phyloP scores from a whole-genome alignment of 306 rosid genomes.

The Arachis stenosperma region DNA sequence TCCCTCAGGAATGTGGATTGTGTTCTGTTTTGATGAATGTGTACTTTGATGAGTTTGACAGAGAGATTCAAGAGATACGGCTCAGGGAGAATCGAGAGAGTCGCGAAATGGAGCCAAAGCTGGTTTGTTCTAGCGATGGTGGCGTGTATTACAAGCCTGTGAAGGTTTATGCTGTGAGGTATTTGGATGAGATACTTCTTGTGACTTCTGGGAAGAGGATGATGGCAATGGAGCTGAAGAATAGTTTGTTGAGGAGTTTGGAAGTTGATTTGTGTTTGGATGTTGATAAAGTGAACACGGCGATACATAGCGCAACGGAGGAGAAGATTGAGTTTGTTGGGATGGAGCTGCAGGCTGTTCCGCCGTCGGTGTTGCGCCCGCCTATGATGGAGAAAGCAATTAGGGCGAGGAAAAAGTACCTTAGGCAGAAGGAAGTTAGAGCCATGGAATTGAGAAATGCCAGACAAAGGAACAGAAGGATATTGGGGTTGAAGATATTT shows the following conservation, averaged over 20 bases:
- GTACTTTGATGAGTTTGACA: slow-evolving; percentile 79
- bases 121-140: slow-evolving; percentile 42
- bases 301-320: slow-evolving; percentile 80
- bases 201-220: slow-evolving; percentile 73
- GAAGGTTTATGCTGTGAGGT: slow-evolving; percentile 84
- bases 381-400: slow-evolving; percentile 82
- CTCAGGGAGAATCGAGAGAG: slow-evolving; percentile 55
- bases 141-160: slow-evolving; percentile 68
- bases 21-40: slow-evolving; percentile 69
- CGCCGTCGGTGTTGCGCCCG: slow-evolving; percentile 68
- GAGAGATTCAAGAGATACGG: slow-evolving; percentile 70
- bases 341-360: slow-evolving; percentile 81
- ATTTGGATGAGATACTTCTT: slow-evolving; percentile 79
- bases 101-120: slow-evolving; percentile 44
- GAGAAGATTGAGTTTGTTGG: slow-evolving; percentile 87
- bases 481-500: slow-evolving; percentile 74
- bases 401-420: slow-evolving; percentile 83
- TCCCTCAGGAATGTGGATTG: slow-evolving; percentile 84
- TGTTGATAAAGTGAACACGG: slow-evolving; percentile 61
- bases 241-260: slow-evolving; percentile 52
- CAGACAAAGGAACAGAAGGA: slow-evolving; percentile 80
- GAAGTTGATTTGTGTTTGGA: slow-evolving; percentile 66
- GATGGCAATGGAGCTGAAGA: slow-evolving; percentile 68
- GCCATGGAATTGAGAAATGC: slow-evolving; percentile 74
- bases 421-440: slow-evolving; percentile 87